phyloP scores from a whole-genome alignment of 441 rosid genomes.

The Gossypium davidsonii region DNA sequence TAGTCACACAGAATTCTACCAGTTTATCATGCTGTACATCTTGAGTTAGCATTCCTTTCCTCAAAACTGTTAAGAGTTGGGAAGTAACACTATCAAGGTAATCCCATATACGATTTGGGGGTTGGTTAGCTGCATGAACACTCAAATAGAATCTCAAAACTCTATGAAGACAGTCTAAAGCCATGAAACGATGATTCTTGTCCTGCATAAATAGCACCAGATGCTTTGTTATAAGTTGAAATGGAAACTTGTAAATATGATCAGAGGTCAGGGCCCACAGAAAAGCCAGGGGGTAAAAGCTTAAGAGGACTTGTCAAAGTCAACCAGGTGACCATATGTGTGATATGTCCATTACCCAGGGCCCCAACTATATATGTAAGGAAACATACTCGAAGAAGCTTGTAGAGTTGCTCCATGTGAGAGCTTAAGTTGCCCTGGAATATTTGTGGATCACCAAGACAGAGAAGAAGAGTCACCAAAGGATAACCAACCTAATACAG shows the following conservation, averaged over 20 bases:
- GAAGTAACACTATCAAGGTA: constrained; percentile 97
- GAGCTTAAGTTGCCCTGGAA: constrained; percentile 78
- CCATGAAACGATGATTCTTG: constrained; percentile 97
- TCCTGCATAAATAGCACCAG: constrained; percentile 49
- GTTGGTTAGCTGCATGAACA: constrained; percentile 91
- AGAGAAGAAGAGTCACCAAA: constrained; percentile 96
- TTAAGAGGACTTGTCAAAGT: constrained; percentile 1
- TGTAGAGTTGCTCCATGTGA: constrained; percentile 98
- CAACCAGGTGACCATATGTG: not conserved
- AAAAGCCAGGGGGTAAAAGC: not conserved
- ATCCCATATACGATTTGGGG: constrained; percentile 96
- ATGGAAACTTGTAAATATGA: constrained; percentile 15
- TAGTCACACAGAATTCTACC: constrained; percentile 94
- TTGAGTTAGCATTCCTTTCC: constrained; percentile 93
- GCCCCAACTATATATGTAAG: not conserved
- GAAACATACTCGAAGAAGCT: constrained; percentile 81
- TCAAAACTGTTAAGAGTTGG: constrained; percentile 74
- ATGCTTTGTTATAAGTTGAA: constrained; percentile 3
- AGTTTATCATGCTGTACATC: constrained; percentile 98
- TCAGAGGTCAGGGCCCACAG: not conserved
- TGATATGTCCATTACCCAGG: constrained; percentile 12
- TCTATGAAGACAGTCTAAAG: constrained; percentile 95
- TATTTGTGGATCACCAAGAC: constrained; percentile 96
- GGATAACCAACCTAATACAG: constrained; percentile 90
- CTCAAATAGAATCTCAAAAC: constrained; percentile 93